Evolutionary conservation across 2,329 filamentous ascomycete species (phyloP).

Genomic region (Ophiocordyceps camponoti-floridani): DNA sequence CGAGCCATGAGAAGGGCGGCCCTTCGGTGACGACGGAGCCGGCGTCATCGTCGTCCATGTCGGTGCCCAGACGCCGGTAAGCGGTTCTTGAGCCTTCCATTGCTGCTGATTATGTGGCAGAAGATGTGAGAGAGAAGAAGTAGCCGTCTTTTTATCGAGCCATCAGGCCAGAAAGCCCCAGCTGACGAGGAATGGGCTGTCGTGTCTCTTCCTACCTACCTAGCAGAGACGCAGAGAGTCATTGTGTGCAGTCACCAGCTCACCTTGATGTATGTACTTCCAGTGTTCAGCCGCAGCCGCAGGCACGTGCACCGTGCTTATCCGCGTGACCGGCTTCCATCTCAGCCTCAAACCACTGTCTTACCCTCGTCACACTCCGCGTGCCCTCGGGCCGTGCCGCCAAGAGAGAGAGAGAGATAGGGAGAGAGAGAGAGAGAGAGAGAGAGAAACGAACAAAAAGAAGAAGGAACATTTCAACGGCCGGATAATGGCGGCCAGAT

Average conservation of each 20-base stretch:
- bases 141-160: too few species aligned
- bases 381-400: not conserved
- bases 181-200: too few species aligned
- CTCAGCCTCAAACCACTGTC: too few species aligned
- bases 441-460: not conserved
- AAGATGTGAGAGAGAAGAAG: too few species aligned
- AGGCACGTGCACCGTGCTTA: not conserved
- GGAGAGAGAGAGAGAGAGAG: not conserved
- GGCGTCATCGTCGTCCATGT: slow-evolving; percentile 6
- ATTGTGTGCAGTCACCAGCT: too few species aligned
- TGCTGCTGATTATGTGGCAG: not conserved
- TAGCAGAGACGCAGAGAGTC: too few species aligned
- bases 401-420: not conserved
- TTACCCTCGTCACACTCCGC: not conserved
- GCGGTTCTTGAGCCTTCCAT: slow-evolving; percentile 12
- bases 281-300: too few species aligned
- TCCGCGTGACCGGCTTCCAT: not conserved
- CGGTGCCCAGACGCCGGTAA: slow-evolving; percentile 14
- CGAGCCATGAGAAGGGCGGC: slow-evolving; percentile 59
- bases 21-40: slow-evolving; percentile 14
- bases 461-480: not conserved
- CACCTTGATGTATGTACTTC: too few species aligned
- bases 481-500: not conserved
- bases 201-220: too few species aligned
- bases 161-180: too few species aligned